Evolutionary conservation across 305 asterid genomes (phyloP).

Genomic region (Solanum hybrid): DNA sequence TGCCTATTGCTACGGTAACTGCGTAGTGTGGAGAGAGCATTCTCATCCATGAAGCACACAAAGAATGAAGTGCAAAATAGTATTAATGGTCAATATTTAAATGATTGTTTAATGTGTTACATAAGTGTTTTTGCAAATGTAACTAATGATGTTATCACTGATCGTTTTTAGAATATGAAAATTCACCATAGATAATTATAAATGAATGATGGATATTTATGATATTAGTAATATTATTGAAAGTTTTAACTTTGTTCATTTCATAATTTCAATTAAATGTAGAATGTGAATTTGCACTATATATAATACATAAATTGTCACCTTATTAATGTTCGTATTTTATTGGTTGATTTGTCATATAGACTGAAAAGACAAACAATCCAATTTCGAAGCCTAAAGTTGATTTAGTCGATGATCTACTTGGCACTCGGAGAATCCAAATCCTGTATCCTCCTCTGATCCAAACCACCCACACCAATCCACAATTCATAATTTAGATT

Average conservation of each 20-base stretch:
- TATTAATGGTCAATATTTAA: neutral
- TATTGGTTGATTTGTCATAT: neutral
- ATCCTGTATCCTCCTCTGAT: neutral
- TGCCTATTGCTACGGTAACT: neutral
- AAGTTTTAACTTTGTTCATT: neutral
- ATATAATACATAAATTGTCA: neutral
- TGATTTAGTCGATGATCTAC: neutral
- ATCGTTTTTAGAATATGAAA: neutral
- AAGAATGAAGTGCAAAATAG: neutral
- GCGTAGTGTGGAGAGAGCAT: neutral
- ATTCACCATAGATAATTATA: neutral
- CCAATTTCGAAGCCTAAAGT: neutral
- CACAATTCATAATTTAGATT: neutral
- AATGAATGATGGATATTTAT: neutral
- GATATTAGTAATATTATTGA: neutral
- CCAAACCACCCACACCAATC: neutral
- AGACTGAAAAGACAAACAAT: neutral
- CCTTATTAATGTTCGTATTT: neutral
- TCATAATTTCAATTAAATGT: neutral
- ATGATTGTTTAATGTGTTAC: neutral
- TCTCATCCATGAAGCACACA: neutral
- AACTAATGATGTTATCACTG: neutral
- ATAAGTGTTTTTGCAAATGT: neutral
- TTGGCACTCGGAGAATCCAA: neutral
- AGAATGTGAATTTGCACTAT: neutral